Evolutionary conservation across 1,139 yeast genomes (phyloP).

Genomic region (Blastobotrys raffinosifermentans): DNA sequence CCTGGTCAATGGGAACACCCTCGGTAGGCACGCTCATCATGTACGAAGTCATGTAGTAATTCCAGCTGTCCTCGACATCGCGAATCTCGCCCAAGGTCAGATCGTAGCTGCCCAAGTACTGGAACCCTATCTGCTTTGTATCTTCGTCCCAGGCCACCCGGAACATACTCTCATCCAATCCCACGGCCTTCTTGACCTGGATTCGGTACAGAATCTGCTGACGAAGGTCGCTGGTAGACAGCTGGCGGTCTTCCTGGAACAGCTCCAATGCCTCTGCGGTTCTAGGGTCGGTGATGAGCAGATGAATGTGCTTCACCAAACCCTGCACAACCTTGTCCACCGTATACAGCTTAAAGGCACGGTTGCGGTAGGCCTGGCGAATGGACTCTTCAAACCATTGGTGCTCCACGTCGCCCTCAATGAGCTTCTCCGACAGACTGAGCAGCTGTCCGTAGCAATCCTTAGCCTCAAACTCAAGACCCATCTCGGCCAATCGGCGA

Average conservation of each 20-base stretch:
- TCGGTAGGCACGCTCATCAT: slow-evolving; percentile 96
- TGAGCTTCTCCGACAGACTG: slow-evolving; percentile 62
- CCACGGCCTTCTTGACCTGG: slow-evolving; percentile 77
- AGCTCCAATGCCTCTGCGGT: slow-evolving; percentile 74
- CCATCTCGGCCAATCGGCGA: slow-evolving; percentile 75
- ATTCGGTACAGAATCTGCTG: slow-evolving; percentile 88
- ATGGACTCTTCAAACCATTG: slow-evolving; percentile 94
- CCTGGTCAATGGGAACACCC: slow-evolving; percentile 64
- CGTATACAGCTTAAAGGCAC: slow-evolving; percentile 88
- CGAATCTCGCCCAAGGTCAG: slow-evolving; percentile 75
- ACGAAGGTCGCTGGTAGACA: slow-evolving; percentile 53
- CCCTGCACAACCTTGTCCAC: slow-evolving; percentile 90
- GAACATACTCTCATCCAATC: slow-evolving; percentile 86
- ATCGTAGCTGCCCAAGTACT: slow-evolving; percentile 81
- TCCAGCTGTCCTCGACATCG: slow-evolving; percentile 76
- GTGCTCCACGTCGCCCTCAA: slow-evolving; percentile 89
- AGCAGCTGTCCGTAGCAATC: slow-evolving; percentile 74
- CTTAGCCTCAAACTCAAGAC: slow-evolving; percentile 65
- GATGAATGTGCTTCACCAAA: slow-evolving; percentile 81
- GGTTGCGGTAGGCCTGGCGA: slow-evolving; percentile 91
- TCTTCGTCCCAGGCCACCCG: slow-evolving; percentile 65
- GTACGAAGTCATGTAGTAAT: slow-evolving; percentile 86
- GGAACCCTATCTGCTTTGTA: slow-evolving; percentile 56
- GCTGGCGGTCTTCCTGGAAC: slow-evolving; percentile 73
- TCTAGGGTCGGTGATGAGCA: slow-evolving; percentile 71